phyloP scores from a whole-genome alignment of 1,139 yeast species.

The Debaryomyces sp. region DNA sequence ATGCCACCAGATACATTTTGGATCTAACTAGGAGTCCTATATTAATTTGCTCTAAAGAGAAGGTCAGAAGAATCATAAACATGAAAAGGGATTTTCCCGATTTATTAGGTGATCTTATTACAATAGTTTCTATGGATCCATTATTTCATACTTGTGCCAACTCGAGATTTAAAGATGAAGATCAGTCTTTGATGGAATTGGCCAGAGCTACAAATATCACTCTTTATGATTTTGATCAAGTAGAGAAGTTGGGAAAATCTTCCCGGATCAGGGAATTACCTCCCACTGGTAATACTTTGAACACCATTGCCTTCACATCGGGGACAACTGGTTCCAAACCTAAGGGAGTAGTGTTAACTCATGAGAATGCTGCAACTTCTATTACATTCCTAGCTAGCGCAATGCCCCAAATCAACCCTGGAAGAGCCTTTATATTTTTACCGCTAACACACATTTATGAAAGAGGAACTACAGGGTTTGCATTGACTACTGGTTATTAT shows the following conservation, averaged over 20 bases:
- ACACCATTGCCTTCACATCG: slow-evolving; percentile 72
- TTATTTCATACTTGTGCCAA: slow-evolving; percentile 7
- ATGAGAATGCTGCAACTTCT: slow-evolving; percentile 52
- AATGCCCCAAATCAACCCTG: slow-evolving; percentile 17
- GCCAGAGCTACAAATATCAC: slow-evolving; percentile 25
- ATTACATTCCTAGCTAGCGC: slow-evolving; percentile 25
- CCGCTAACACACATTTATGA: slow-evolving; percentile 44
- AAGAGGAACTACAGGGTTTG: slow-evolving; percentile 35
- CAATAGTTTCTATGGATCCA: slow-evolving; percentile 39
- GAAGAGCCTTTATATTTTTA: slow-evolving; percentile 27
- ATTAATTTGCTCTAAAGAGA: slow-evolving; percentile 32
- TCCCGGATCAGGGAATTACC: slow-evolving; percentile 46
- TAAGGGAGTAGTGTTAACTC: slow-evolving; percentile 66
- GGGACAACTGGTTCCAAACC: slow-evolving; percentile 71
- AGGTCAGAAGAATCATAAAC: slow-evolving; percentile 24
- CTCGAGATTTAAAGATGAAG: slow-evolving; percentile 13
- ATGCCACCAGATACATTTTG: slow-evolving; percentile 31
- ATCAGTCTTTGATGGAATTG: slow-evolving; percentile 14
- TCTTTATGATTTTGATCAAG: slow-evolving; percentile 48
- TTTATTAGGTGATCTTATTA: slow-evolving; percentile 24
- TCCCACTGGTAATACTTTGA: slow-evolving; percentile 54
- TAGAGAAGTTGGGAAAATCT: slow-evolving; percentile 51
- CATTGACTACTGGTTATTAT: slow-evolving; percentile 36
- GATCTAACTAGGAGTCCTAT: slow-evolving; percentile 32
- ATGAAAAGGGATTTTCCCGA: slow-evolving; percentile 24